Evolutionary conservation across 2,329 filamentous ascomycete species (phyloP).

Genomic region (Tolypocladium tundrense): DNA sequence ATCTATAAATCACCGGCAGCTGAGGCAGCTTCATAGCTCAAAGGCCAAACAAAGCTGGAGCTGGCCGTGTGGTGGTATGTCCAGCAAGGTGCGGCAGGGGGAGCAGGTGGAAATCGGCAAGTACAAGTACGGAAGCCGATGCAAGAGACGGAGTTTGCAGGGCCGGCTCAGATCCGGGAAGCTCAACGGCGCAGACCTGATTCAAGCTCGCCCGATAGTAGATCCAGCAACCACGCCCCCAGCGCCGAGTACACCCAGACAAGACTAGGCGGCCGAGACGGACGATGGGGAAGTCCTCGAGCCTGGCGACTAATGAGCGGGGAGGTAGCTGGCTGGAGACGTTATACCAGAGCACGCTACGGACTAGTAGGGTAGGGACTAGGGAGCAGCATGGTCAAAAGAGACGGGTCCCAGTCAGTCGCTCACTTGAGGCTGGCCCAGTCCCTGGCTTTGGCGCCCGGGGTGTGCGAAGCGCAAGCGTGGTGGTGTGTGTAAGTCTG

Average conservation of each 20-base stretch:
- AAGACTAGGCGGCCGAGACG: background rate
- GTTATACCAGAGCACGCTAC: constrained; percentile 1
- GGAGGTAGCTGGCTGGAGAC: constrained; percentile 2
- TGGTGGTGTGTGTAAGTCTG: background rate
- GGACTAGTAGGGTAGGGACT: background rate
- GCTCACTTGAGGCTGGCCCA: background rate
- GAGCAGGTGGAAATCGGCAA: background rate
- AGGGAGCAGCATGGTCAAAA: background rate
- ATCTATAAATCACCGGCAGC: background rate
- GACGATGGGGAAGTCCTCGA: background rate
- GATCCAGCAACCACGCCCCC: background rate
- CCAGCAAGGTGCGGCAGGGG: background rate
- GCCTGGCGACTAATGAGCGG: constrained; percentile 4
- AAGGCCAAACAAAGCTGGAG: background rate
- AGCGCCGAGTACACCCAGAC: background rate
- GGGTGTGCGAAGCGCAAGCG: background rate
- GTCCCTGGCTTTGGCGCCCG: background rate
- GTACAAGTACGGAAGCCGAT: background rate
- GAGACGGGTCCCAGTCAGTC: background rate
- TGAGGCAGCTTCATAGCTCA: background rate
- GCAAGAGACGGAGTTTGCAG: background rate
- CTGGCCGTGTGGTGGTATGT: background rate
- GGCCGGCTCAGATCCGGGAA: background rate
- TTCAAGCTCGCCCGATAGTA: background rate
- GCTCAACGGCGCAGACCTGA: background rate